A percentile compares a stretch with the other conserved stretches of the same genome.
Evolutionary conservation across 2,329 filamentous ascomycete genomes (phyloP).

Genomic region (Zalaria sp.): DNA sequence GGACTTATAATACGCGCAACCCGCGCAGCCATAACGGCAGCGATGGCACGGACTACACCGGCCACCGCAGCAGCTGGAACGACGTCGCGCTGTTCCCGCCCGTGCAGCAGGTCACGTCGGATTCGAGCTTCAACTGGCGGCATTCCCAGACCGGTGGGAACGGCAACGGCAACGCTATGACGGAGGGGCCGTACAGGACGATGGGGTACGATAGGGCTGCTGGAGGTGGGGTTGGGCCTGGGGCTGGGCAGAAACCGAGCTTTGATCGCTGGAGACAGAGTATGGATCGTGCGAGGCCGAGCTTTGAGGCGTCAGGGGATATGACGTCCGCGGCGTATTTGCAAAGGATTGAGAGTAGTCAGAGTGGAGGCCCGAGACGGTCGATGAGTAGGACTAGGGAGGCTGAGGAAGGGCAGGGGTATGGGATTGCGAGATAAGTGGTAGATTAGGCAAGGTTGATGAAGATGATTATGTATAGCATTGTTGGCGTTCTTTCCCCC

Average conservation of each 20-base stretch:
- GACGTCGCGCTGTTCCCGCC: slow-evolving; percentile 25
- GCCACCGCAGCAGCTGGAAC: slow-evolving; percentile 22
- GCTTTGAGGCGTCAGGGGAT: slow-evolving; percentile 77
- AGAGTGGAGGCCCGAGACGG: not conserved
- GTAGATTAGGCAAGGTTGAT: too few relatives aligned
- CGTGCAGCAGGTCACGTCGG: slow-evolving; percentile 7
- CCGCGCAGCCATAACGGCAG: slow-evolving; percentile 78
- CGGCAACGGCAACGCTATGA: not conserved
- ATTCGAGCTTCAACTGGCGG: slow-evolving; percentile 1
- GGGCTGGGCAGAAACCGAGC: slow-evolving; percentile 61
- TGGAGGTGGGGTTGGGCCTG: slow-evolving; percentile 1
- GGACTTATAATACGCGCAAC: slow-evolving; percentile 65
- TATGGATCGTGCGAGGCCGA: slow-evolving; percentile 69
- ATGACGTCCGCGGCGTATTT: slow-evolving; percentile 84
- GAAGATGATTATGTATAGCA: too few relatives aligned
- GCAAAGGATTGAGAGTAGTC: slow-evolving; percentile 54
- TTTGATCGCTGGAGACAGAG: slow-evolving; percentile 76
- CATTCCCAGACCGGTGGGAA: not conserved
- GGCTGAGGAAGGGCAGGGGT: too few relatives aligned
- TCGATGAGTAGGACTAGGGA: too few relatives aligned
- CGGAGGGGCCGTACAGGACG: not conserved
- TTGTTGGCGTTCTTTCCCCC: too few relatives aligned
- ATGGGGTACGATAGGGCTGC: slow-evolving; percentile 10
- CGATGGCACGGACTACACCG: slow-evolving; percentile 83
- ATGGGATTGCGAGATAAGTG: too few relatives aligned